Evolutionary conservation across 257 asterid species (phyloP), one percentile per base, ranked within the genome.

Genomic region (Verbascum thapsus): DNA sequence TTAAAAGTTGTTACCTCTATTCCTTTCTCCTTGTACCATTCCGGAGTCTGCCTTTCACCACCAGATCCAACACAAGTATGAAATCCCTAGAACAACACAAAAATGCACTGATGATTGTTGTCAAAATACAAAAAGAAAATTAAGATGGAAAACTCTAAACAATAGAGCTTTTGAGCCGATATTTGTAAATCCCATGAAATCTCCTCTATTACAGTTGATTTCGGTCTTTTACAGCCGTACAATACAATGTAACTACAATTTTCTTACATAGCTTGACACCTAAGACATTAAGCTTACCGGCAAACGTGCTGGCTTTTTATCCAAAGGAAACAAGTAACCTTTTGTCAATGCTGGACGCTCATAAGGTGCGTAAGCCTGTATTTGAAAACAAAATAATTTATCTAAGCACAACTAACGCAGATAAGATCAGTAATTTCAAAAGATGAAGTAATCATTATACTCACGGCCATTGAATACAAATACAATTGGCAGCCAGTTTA

Each of bases 341-440:
- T 91, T 91, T 15, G 98, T 91, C 80, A 91, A 72, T 59, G 98
- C 96, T 64, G 98, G 98, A 40, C 98, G 96, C 61, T 88, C 98
- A 45, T 91, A 91, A 22, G 98, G 98, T 38, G 96, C 96, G 53
- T 76, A 65, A 16, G 95, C 88, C 98, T 91, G 83, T 67, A 72
- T 39, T 38, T 52, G 43, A 47, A 62, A 15, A 72, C 50, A 76
- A 58, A 72, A 67, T 19, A 3, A 50, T 13, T 12, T 6, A 53
- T 50, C 3, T 39, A 50, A 51, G 52, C 52, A 51, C 8, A 22
- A 20, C 48, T 9, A 34, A 23, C 26, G 38, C 69, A 39, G 38
- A 37, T n/a, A 9, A 57, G 2, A 30, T 5, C 60, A 6, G 53
- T 43, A 17, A 49, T 6, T 7, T 41, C 40, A 26, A 10, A 13